Evolutionary conservation across 192 early-diverging fungal species (phyloP), one percentile per base, ranked within the genome.

Genomic region (Linnemannia zychae): DNA sequence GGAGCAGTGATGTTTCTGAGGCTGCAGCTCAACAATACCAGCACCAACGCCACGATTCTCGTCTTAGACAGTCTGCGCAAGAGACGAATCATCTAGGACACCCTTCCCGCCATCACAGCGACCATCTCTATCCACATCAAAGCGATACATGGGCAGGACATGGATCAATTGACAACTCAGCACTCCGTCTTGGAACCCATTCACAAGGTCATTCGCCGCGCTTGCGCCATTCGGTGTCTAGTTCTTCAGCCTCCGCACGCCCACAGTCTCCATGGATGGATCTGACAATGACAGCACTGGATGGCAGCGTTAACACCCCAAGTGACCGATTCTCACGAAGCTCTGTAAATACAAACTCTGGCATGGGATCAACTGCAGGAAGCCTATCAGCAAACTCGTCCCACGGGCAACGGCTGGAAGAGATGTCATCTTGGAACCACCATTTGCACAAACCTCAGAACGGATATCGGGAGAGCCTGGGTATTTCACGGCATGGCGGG

Each of bases 271-370:
- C 81, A 0, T 84, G 76, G 82, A 75, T 66, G 28, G 66, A 31
- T 2, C 46, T 84, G 37, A 75, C 82, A 9, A 84, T 84, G 82
- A 84, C 82, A 24, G 33, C 82, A 4, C 36, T 84, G 22, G 82
- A 84, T 31, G 82, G 82, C 0, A 50, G 52, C 9, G 52, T 49
- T 9, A 81, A 81, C 20, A 31, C 71, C 11, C 47, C 73, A 46
- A 48, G 34, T 17, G 80, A 81, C 38, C 53, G 52, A 22, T 53
- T 67, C 34, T 75, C 53, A 16, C 69, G 80, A 7, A 22, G 20
- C 0, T 3, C 73, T 0, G 16, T 24, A 11, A 28, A 31, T 22
- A n/a, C 72, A 22, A 71, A 71, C 46, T 44, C 36, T 13, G 2
- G 22, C 9, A 18, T 22, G 13, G 28, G 37, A 38, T 28, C 20